Conservation (phyloP, 495 filamentous ascomycete genomes). For the Aspergillus funiculosus region DNA sequence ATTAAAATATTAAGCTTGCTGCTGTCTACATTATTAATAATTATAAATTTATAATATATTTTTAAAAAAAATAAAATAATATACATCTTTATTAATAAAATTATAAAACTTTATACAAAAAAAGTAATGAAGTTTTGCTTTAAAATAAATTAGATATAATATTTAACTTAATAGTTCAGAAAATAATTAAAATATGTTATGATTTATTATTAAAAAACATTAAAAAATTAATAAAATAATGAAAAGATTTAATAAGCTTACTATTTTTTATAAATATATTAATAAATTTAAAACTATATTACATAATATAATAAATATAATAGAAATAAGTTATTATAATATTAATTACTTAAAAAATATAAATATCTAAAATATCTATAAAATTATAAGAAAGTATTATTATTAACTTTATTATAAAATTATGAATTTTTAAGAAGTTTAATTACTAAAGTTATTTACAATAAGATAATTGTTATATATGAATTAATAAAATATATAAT, state of each 20-base stretch:
- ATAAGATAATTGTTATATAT: slow-evolving; percentile 6
- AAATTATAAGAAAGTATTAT: slow-evolving; percentile 10
- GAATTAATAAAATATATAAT: slow-evolving; percentile 8
- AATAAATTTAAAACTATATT: slow-evolving; percentile 5
- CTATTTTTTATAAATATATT: slow-evolving; percentile 8
- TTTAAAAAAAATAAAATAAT: not conserved
- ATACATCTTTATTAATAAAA: slow-evolving; percentile 4
- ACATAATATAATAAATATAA: slow-evolving; percentile 8
- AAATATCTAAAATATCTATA: slow-evolving; percentile 3
- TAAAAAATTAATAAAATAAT: slow-evolving; percentile 9
- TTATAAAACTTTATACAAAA: not conserved
- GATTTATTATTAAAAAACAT: not conserved
- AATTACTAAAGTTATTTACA: slow-evolving; percentile 4
- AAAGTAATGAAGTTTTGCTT: slow-evolving; percentile 9
- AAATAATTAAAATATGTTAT: slow-evolving; percentile 11
- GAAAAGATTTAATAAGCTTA: slow-evolving; percentile 6
- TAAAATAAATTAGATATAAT: slow-evolving; percentile 9
- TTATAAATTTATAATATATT: not conserved
- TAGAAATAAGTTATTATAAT: slow-evolving; percentile 8
- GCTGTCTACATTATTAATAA: slow-evolving; percentile 5
- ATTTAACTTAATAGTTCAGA: slow-evolving; percentile 1
- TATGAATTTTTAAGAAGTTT: slow-evolving; percentile 9
- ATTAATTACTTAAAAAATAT: slow-evolving; percentile 4
- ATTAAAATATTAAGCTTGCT: not conserved
- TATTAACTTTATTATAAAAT: not conserved